A percentile compares a stretch with the other conserved stretches of the same genome.
phyloP scores from a whole-genome alignment of 148 eudicot species.

The Rhododendron mucronatum region DNA sequence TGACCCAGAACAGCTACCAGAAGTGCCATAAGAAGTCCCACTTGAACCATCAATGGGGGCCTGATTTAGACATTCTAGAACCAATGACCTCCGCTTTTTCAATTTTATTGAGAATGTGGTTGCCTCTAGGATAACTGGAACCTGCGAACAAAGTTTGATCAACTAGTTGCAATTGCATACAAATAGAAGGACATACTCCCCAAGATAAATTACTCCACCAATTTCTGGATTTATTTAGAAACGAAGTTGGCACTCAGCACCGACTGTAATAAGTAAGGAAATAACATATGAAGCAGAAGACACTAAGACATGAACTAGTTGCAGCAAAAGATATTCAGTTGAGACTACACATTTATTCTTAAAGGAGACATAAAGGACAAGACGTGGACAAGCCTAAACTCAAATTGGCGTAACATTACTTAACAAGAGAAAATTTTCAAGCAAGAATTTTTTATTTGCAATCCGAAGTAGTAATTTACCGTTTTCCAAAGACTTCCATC shows the following conservation, averaged over 20 bases:
- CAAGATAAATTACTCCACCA: not conserved
- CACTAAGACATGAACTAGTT: not conserved
- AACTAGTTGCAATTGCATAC: not conserved
- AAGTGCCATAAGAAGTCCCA: constrained; percentile 74
- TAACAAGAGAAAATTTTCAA: not conserved
- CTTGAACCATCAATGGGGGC: constrained; percentile 92
- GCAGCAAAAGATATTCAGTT: not conserved
- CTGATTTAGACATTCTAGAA: constrained; percentile 89
- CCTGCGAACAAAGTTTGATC: constrained; percentile 34
- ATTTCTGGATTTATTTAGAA: not conserved
- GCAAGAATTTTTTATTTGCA: not conserved
- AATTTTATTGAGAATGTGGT: constrained; percentile 87
- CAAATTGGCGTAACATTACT: not conserved
- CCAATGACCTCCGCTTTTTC: constrained; percentile 65
- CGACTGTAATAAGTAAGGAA: not conserved
- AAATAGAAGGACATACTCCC: not conserved
- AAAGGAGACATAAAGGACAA: not conserved
- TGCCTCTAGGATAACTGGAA: constrained; percentile 78
- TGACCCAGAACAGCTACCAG: constrained; percentile 75
- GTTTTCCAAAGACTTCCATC: not conserved
- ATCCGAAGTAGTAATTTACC: not conserved
- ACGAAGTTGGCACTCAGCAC: not conserved
- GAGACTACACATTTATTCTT: not conserved
- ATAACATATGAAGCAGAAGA: not conserved
- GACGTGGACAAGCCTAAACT: not conserved